Evolutionary conservation across 345 rosid species (phyloP), one percentile per base, ranked within the genome.

Genomic region (Rubroshorea leprosula): DNA sequence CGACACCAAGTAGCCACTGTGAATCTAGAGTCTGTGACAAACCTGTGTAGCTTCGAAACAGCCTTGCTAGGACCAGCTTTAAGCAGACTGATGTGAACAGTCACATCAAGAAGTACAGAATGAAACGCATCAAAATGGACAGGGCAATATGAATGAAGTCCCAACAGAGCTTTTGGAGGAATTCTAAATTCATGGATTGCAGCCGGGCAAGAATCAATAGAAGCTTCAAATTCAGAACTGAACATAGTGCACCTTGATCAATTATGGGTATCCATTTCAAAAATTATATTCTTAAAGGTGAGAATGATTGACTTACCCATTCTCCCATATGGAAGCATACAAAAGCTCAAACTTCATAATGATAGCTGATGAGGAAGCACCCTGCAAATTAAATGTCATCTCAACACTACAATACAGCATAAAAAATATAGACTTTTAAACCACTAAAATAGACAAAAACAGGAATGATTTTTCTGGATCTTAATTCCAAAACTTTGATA

Each of bases 71-170:
- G 72, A 73, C 76, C 80, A 72, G 87, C 70, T 78, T 78, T 85
- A 57, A 83, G 63, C 21, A 86, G 76, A 75, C 78, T 74, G 56
- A 80, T 76, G 67, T 93, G 99, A 66, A 89, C 82, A 57, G 81
- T 81, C 63, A 80, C 80, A 69, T 93, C 97, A 20, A 93, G 76
- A 44, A 89, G 87, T 67, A 83, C 96, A 15, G 89, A 76, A 75
- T 89, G 97, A 68, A 84, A 78, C 41, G 80, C 68, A 75, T 89
- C 99, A 72, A 89, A 89, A 71, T 89, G 84, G 57, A 93, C 85
- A 57, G 96, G 97, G 74, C 91, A 89, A 65, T 89, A 93, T 19
- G 96, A 87, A 78, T 89, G 97, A 81, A 89, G 68, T 62, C 97
- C 97, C 17, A 82, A 66, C 65, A 93, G 96, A 63, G 99, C 96